Evolutionary conservation across 2,329 filamentous ascomycete species (phyloP), one percentile per base, ranked within the genome.

Genomic region (Pseudohalonectria lignicola): DNA sequence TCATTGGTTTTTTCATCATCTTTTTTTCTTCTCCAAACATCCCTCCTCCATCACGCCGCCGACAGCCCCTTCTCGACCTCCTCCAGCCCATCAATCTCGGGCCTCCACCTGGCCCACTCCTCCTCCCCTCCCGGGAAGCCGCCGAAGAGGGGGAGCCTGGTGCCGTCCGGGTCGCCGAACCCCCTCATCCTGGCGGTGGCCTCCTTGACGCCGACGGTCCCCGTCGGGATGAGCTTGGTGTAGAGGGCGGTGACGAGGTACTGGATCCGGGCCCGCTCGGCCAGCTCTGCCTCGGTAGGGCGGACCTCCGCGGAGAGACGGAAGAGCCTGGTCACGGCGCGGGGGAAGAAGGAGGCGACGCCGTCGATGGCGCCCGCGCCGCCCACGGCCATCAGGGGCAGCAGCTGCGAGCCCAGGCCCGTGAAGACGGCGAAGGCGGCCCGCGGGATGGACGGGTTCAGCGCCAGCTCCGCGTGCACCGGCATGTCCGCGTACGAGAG

Each of bases 331-430:
- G 75, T 68, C 1, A 82, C 69, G 0, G 73, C 71, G 51, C 73
- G 74, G 13, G 79, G 79, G 52, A 74, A 82, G 52, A 79, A 70
- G 11, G 71, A 75, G 2, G 77, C 76, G 17, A 80, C 63, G 13
- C 76, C 79, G 43, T 82, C 79, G 42, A 82, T 81, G 18, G 76
- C 75, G 13, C 77, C 78, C 6, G 71, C 75, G 13, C 74, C 74
- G 34, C 76, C 76, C 41, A 82, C 70, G 26, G 71, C 60, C 2
- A 82, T 64, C 13, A 79, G 73, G 1, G 78, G 76, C 0, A 76
- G 69, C 9, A 82, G 66, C 54, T 82, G 78, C 49, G 81, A 77
- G 4, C 78, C 79, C 11, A 82, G 67, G 4, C 76, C 78, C 17
- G 73, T 76, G 63, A 73, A 82, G 18, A 79, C 71, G 43, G 66